phyloP scores from a whole-genome alignment of 305 asterid genomes.

The Rubia tinctorum region DNA sequence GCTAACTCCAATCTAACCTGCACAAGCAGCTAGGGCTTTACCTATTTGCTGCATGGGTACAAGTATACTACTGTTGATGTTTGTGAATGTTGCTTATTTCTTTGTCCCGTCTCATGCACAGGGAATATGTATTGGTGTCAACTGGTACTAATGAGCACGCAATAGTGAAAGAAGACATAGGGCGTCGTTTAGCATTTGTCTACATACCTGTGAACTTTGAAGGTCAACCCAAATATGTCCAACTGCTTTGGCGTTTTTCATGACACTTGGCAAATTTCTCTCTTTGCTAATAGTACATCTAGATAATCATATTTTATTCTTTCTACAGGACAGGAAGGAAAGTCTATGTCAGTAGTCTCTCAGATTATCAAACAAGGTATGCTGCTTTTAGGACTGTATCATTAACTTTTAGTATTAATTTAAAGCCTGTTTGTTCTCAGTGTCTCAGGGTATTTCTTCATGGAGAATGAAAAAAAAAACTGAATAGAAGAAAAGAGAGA shows the following conservation, averaged over 20 bases:
- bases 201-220: constrained; percentile 90
- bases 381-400: not conserved
- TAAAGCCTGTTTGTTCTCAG: not conserved
- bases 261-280: constrained; percentile 12
- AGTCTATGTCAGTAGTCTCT: constrained; percentile 63
- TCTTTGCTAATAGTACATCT: constrained; percentile 12
- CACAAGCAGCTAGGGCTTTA: not conserved
- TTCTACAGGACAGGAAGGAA: constrained; percentile 90
- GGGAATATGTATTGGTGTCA: constrained; percentile 59
- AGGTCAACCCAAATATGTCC: constrained; percentile 46
- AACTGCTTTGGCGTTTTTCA: constrained; percentile 14
- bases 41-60: not conserved
- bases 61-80: not conserved
- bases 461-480: not conserved
- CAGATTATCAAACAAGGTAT: constrained; percentile 76
- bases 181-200: constrained; percentile 62
- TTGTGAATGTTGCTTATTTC: constrained; percentile 2
- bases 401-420: not conserved
- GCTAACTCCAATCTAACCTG: not conserved
- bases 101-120: constrained; percentile 30
- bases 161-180: constrained; percentile 79
- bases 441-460: not conserved
- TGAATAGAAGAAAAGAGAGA: not conserved
- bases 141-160: constrained; percentile 81
- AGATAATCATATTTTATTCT: constrained; percentile 13